Evolutionary conservation across 1,284 basidiomycete genomes (phyloP).

Genomic region (Pyrrhoderma noxium): DNA sequence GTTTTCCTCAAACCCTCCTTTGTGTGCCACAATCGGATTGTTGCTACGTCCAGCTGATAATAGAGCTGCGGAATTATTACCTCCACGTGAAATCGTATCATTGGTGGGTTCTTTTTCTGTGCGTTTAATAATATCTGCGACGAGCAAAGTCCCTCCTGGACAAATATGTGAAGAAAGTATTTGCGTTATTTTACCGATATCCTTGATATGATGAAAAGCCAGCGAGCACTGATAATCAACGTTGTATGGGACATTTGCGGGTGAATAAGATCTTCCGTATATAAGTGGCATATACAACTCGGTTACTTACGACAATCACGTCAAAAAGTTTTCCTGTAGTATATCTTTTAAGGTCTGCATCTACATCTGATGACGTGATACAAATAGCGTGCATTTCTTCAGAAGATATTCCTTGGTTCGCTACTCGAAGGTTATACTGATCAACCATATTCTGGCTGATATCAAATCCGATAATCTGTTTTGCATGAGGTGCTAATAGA

Average conservation of each 20-base stretch:
- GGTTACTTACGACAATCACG: constrained; percentile 44
- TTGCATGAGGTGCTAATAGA: constrained; percentile 45
- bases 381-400: constrained; percentile 58
- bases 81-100: no score
- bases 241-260: background rate
- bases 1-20: constrained; percentile 40
- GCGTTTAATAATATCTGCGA: constrained; percentile 43
- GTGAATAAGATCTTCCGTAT: background rate
- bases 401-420: constrained; percentile 47
- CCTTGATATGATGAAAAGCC: constrained; percentile 62
- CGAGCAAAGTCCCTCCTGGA: constrained; percentile 52
- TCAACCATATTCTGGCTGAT: constrained; percentile 63
- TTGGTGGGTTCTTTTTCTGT: constrained; percentile 19
- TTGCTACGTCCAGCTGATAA: background rate
- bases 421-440: constrained; percentile 47
- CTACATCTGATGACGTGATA: background rate
- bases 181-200: constrained; percentile 43
- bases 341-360: constrained; percentile 35
- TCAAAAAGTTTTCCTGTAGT: constrained; percentile 51
- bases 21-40: constrained; percentile 45
- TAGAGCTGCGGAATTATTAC: no score
- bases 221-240: constrained; percentile 44
- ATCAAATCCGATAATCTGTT: constrained; percentile 60
- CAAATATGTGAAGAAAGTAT: constrained; percentile 49
- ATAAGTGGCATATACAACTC: background rate